Percentiles rank a stretch among this genome's conserved stretches.
phyloP scores from a whole-genome alignment of 495 filamentous ascomycete genomes.

The Rusavskia elegans region DNA sequence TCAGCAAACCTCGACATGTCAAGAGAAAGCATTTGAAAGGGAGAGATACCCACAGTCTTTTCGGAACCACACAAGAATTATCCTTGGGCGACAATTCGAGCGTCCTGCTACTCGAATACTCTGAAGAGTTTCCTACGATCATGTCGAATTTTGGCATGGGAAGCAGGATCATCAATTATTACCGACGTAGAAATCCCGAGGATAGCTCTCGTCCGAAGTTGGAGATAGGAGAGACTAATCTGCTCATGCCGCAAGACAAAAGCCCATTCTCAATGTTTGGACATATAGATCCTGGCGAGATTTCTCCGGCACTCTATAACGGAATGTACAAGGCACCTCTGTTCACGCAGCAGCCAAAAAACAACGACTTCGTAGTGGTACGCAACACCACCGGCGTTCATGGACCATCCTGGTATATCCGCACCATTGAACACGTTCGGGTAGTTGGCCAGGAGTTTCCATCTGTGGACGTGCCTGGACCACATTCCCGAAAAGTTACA shows the following conservation, averaged over 20 bases:
- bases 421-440: constrained; percentile 77
- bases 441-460: constrained; percentile 87
- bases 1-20: constrained; percentile 45
- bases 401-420: constrained; percentile 62
- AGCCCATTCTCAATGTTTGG: constrained; percentile 94
- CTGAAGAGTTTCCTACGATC: constrained; percentile 79
- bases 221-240: constrained; percentile 70
- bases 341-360: constrained; percentile 66
- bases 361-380: constrained; percentile 76
- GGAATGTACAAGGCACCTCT: constrained; percentile 88
- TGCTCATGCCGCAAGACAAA: constrained; percentile 82
- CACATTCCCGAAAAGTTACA: constrained; percentile 85
- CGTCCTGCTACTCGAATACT: constrained; percentile 81
- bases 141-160: constrained; percentile 97
- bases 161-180: constrained; percentile 87
- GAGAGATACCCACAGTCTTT: constrained; percentile 58
- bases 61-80: constrained; percentile 57
- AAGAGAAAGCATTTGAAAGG: constrained; percentile 70
- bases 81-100: constrained; percentile 77
- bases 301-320: constrained; percentile 80
- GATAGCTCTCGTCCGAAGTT: constrained; percentile 57
- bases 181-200: constrained; percentile 69
- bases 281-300: constrained; percentile 76
- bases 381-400: constrained; percentile 57
- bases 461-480: constrained; percentile 78